phyloP scores from a whole-genome alignment of 129 eudicot genomes.

The Flaveria bidentis region DNA sequence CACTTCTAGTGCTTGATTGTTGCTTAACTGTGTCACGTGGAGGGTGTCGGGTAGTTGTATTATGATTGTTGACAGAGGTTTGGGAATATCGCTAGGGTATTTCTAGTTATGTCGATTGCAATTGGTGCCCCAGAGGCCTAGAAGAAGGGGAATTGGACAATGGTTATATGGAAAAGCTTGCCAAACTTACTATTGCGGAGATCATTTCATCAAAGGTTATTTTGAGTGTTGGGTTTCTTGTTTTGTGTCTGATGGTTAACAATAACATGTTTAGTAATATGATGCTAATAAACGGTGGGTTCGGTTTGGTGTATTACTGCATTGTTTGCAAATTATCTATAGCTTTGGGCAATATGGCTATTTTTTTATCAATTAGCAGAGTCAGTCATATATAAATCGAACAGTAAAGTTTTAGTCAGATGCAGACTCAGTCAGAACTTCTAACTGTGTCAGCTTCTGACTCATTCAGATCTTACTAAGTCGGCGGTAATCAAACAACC shows the following conservation, averaged over 20 bases:
- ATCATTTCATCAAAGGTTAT: slow-evolving; percentile 86
- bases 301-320: background rate
- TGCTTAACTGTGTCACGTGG: slow-evolving; percentile 86
- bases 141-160: slow-evolving; percentile 65
- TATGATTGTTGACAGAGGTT: slow-evolving; percentile 54
- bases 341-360: background rate
- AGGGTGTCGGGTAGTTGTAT: slow-evolving; percentile 79
- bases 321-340: background rate
- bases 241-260: background rate
- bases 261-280: no score
- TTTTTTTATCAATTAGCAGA: no score
- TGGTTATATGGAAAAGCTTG: slow-evolving; percentile 62
- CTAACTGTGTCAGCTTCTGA: no score
- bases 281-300: no score
- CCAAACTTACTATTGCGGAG: slow-evolving; percentile 84
- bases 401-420: no score
- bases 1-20: slow-evolving; percentile 90
- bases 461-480: no score
- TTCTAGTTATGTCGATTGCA: slow-evolving; percentile 88
- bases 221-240: background rate
- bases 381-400: no score
- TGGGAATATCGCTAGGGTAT: slow-evolving; percentile 84
- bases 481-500: no score
- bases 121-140: slow-evolving; percentile 50
- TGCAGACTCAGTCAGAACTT: no score